Base-by-base conservation (phyloP, 2,329 filamentous ascomycete genomes). In the Nectriaceae sp. region DNA sequence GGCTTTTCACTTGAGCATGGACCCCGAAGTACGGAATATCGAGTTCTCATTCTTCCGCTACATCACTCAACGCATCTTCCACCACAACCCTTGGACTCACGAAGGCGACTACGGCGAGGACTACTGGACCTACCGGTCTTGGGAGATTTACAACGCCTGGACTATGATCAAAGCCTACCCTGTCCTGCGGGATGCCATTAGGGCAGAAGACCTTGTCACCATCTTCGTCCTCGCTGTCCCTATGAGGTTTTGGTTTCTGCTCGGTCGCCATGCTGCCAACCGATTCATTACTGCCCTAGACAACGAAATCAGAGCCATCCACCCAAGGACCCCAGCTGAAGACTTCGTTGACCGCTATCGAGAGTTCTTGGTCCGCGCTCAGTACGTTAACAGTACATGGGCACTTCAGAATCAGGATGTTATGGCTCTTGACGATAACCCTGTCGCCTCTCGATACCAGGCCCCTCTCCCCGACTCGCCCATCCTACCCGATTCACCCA, bases 71-170 rank as follows among this genome's bases (percentile, higher is more conserved):
- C 54, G 53, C n/a, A 45, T 65, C 47, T 55, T 60, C 21, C 43
- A 54, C 19, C 50, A 49, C 40, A 59, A 64, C 35, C 61, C 61
- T 2, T 54, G 36, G 42, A 13, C 45, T 4, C 1, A 19, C n/a
- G 21, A 18, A 1, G 46, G 18, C 22, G 19, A 22, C 8, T 48
- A 57, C 18, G 44, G 50, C 13, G 5, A 44, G 2, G 31, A 33
- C 8, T 56, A 65, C 38, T 58, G 51, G 31, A 16, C 44, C 4
- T 63, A 52, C 26, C 54, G 59, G 5, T 61, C 61, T 2, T 53
- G 57, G 21, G 62, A 65, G 33, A 44, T 65, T 5, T 61, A 61
- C 15, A 59, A 51, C 3, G 41, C 57, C 2, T 65, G 61, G 57
- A 6, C 35, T 1, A 15, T 38, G n/a, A 16, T 58, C n/a, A 6